Conservation (phyloP, 1,284 basidiomycete genomes). For the Volvariella surrecta region DNA sequence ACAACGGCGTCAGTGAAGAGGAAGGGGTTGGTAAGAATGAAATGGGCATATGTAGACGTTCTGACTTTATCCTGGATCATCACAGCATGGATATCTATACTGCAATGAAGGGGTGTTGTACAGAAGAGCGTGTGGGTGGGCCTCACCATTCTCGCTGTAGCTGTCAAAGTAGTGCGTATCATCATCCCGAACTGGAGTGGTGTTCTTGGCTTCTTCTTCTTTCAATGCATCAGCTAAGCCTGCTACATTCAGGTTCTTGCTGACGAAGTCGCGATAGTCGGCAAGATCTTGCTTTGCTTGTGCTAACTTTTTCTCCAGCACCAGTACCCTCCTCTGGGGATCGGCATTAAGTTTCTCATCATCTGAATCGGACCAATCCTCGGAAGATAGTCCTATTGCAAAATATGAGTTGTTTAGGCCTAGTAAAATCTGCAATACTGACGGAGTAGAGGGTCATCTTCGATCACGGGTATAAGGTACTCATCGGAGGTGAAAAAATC, state of each 20-base stretch:
- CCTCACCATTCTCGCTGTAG: conserved; percentile 84
- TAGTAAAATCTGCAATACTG: conserved; percentile 19
- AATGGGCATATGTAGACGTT: conserved; percentile 89
- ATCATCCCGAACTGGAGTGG: conserved; percentile 51
- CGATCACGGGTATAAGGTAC: conserved; percentile 70
- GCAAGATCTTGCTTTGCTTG: conserved; percentile 43
- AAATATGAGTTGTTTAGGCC: conserved; percentile 1
- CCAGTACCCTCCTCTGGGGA: conserved; percentile 37
- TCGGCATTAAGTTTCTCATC: conserved; percentile 25
- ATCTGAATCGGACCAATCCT: conserved; percentile 73
- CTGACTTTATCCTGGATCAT: conserved; percentile 88
- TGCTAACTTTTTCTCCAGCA: conserved; percentile 45
- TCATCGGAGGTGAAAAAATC: conserved; percentile 64
- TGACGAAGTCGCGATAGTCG: conserved; percentile 52
- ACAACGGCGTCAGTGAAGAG: conserved; percentile 85
- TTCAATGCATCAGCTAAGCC: conserved; percentile 32
- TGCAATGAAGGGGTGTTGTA: background rate
- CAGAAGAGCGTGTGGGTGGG: background rate
- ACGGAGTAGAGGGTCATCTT: conserved; percentile 89
- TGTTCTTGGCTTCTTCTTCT: conserved; percentile 25
- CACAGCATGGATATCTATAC: conserved; percentile 64
- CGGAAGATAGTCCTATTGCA: conserved; percentile 23
- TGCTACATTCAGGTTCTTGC: conserved; percentile 38
- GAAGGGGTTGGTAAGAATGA: conserved; percentile 80
- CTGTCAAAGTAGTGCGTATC: conserved; percentile 94